Percentiles rank a stretch among this genome's conserved stretches.
Conservation (phyloP, 768 basidiomycete species). For the Leccinum fibrillosum region DNA sequence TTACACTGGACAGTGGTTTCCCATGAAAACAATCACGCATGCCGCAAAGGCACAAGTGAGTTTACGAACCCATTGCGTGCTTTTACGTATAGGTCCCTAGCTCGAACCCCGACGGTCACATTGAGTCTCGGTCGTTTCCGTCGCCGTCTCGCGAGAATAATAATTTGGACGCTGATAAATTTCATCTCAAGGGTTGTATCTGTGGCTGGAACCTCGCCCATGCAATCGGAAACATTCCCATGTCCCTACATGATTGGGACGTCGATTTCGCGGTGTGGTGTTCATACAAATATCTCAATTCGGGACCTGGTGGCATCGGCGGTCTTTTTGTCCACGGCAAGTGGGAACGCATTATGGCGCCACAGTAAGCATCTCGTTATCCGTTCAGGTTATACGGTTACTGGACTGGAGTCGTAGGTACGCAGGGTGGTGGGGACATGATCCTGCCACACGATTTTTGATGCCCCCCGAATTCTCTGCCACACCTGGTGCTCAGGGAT, state of each 20-base stretch:
- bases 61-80: constrained; percentile 20
- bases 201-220: constrained; percentile 98
- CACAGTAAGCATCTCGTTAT: constrained; percentile 49
- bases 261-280: constrained; percentile 99
- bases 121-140: constrained; percentile 5
- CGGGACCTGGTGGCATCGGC: constrained; percentile 96
- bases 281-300: constrained; percentile 97
- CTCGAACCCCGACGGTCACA: constrained; percentile 5
- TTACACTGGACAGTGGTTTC: constrained; percentile 95
- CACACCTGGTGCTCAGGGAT: constrained; percentile 88
- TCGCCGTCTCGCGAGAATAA: constrained; percentile 6
- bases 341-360: constrained; percentile 61
- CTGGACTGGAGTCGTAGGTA: constrained; percentile 45
- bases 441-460: constrained; percentile 78
- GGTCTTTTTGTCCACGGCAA: constrained; percentile 86
- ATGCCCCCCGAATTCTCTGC: constrained; percentile 86
- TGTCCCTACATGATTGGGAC: constrained; percentile 87
- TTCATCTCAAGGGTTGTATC: constrained; percentile 70
- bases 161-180: constrained; percentile 12
- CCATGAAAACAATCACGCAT: constrained; percentile 78
- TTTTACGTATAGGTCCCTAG: constrained; percentile 26
- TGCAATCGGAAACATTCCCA: constrained; percentile 89
- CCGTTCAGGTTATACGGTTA: constrained; percentile 5
- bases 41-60: constrained; percentile 80
- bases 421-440: constrained; percentile 99